Evolutionary conservation across 2,329 filamentous ascomycete species (phyloP).

Genomic region (Exophiala sp.): DNA sequence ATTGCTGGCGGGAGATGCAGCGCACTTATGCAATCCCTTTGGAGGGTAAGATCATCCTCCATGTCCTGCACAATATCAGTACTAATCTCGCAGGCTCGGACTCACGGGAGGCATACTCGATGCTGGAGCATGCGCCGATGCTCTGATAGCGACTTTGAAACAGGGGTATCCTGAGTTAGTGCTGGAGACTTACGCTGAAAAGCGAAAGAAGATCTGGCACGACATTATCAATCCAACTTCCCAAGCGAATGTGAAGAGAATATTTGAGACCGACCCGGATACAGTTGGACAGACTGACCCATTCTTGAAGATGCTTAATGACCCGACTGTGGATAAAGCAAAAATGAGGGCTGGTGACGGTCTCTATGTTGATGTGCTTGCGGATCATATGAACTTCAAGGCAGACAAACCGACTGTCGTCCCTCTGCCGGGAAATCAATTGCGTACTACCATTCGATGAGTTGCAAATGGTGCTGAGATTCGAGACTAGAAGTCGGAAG

Average conservation of each 20-base stretch:
- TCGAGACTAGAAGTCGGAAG: no score
- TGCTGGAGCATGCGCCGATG: constrained; percentile 59
- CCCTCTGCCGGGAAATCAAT: neutral
- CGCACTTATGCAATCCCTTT: constrained; percentile 52
- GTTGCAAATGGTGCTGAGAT: no score
- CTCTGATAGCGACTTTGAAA: constrained; percentile 46
- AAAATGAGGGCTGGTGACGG: constrained; percentile 5
- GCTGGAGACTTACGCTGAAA: constrained; percentile 41
- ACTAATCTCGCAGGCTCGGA: constrained; percentile 39
- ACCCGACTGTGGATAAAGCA: constrained; percentile 6
- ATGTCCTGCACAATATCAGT: neutral
- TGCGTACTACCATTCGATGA: neutral
- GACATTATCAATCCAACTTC: constrained; percentile 39
- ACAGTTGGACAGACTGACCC: constrained; percentile 34
- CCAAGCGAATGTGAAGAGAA: constrained; percentile 39
- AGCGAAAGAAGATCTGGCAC: constrained; percentile 38
- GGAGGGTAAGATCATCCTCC: constrained; percentile 42
- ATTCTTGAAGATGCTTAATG: constrained; percentile 33
- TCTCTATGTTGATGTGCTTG: constrained; percentile 9
- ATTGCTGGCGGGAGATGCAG: constrained; percentile 58
- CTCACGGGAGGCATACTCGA: constrained; percentile 63
- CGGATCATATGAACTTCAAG: neutral
- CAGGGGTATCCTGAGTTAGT: constrained; percentile 38
- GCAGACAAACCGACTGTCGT: neutral
- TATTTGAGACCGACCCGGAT: constrained; percentile 34